Base-by-base conservation (phyloP, 768 basidiomycete genomes). In the Tulasnella sp. region DNA sequence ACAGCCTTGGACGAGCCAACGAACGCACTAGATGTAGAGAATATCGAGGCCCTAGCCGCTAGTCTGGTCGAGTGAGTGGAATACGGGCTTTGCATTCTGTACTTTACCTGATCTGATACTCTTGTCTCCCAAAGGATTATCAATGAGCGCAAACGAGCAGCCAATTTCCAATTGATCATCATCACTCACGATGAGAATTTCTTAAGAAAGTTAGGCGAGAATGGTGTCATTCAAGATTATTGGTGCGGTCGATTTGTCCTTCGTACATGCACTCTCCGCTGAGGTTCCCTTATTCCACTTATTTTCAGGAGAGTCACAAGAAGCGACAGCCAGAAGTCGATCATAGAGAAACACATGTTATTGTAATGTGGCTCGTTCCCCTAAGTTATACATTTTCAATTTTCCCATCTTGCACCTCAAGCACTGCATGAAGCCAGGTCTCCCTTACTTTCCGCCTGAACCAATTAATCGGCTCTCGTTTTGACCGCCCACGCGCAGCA, bases 181-280 rank as follows among this genome's bases (percentile, higher is more conserved):
- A 97, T 96, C 83, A 99, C 97, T 3, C 97, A 98, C 83, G 96
- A 98, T 84, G 97, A 99, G 83, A 92, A 90, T 77, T 99, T 99
- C 86, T 86, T 99, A 69, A 87, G 90, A 40, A 94, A 94, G 80
- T 87, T 99, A 36, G 96, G 96, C 0, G 93, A 95, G 78, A 88
- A 88, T 78, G 91, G 94, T 79, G 93, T 94, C n/a, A 92, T 99
- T 88, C 94, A 97, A 79, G 91, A 95, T 81, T 98, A 94, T 82
- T 97, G 95, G 95, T 93, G 78, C 80, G 89, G 82, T 72, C 45
- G 17, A 74, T 42, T 64, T 74, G 3, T 12, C 22, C 71, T 38
- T 31, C 74, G 34, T 67, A 37, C 15, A 29, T 54, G 45, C 67
- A 72, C 71, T 49, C 36, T 19, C 29, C 29, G 12, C 14, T 73